phyloP scores from a whole-genome alignment of 2,329 filamentous ascomycete genomes.

The Colletotrichum sojae region DNA sequence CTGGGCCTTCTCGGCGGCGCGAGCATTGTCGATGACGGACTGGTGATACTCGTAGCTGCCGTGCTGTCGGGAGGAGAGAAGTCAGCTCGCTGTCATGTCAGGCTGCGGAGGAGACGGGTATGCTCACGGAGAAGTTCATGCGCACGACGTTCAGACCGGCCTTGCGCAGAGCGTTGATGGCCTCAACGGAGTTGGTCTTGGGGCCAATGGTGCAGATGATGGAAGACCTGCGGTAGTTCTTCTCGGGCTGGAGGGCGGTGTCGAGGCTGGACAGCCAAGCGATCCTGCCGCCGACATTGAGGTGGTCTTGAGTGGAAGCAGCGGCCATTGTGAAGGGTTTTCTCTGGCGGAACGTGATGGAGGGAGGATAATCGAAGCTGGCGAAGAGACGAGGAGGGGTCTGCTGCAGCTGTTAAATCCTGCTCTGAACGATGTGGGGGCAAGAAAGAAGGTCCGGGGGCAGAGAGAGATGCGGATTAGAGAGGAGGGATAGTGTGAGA shows the following conservation, averaged over 20 bases:
- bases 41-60: conserved; percentile 97
- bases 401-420: conserved; percentile 35
- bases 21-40: conserved; percentile 96
- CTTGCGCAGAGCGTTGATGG: conserved; percentile 93
- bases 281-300: conserved; percentile 80
- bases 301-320: conserved; percentile 85
- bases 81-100: conserved; percentile 19
- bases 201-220: conserved; percentile 99
- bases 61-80: conserved; percentile 59
- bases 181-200: conserved; percentile 98
- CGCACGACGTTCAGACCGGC: conserved; percentile 97
- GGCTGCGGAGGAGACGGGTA: not conserved
- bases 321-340: conserved; percentile 58
- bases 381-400: conserved; percentile 17
- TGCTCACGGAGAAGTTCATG: conserved; percentile 92
- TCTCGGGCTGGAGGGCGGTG: conserved; percentile 88
- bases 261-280: conserved; percentile 81
- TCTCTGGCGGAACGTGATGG: conserved; percentile 9
- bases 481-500: conserved; percentile 21
- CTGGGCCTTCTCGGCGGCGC: conserved; percentile 84
- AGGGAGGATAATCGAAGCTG: conserved; percentile 12
- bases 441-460: not conserved
- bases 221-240: conserved; percentile 94
- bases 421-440: conserved; percentile 12
- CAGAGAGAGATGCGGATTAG: not conserved